phyloP scores from a whole-genome alignment of 2,329 filamentous ascomycete genomes.

The Lithohypha guttulata region DNA sequence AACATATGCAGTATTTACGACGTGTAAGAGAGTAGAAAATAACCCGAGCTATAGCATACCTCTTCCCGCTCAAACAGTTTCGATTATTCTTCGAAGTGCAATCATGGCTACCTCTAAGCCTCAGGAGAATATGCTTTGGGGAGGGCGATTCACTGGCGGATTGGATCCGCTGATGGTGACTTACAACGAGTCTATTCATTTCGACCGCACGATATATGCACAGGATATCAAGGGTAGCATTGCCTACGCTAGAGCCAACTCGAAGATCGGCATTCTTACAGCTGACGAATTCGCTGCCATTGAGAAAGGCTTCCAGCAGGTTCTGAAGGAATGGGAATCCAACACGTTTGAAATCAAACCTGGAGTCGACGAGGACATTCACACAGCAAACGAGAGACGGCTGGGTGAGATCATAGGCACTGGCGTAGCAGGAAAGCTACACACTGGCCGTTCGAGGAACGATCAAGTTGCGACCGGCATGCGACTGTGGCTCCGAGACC shows the following conservation, averaged over 20 bases:
- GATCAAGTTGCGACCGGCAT: constrained; percentile 87
- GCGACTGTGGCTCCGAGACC: constrained; percentile 75
- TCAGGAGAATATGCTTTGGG: constrained; percentile 21
- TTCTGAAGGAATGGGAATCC: constrained; percentile 36
- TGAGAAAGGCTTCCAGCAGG: constrained; percentile 55
- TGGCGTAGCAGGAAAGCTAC: constrained; percentile 71
- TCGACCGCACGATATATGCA: constrained; percentile 66
- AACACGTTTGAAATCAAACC: constrained; percentile 22
- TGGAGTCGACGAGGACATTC: constrained; percentile 40
- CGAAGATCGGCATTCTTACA: constrained; percentile 62
- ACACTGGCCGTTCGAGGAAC: constrained; percentile 78
- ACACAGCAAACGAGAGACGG: constrained; percentile 61
- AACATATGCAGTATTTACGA: too few relatives aligned
- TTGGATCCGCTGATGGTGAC: constrained; percentile 77
- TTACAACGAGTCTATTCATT: constrained; percentile 73
- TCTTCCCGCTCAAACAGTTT: too few relatives aligned
- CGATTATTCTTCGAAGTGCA: too few relatives aligned
- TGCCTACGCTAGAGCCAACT: constrained; percentile 71
- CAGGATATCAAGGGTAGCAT: constrained; percentile 73
- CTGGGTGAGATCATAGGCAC: constrained; percentile 78
- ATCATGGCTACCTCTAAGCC: constrained; percentile 4
- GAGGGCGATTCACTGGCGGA: constrained; percentile 45
- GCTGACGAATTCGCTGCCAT: constrained; percentile 62
- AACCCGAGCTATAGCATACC: too few relatives aligned
- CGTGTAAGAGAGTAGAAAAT: too few relatives aligned